These are phyloP conservation scores for Venturia aucupariae DNA, from an alignment of 2,329 filamentous ascomycete species.

Conservation along the genomic window DNA sequence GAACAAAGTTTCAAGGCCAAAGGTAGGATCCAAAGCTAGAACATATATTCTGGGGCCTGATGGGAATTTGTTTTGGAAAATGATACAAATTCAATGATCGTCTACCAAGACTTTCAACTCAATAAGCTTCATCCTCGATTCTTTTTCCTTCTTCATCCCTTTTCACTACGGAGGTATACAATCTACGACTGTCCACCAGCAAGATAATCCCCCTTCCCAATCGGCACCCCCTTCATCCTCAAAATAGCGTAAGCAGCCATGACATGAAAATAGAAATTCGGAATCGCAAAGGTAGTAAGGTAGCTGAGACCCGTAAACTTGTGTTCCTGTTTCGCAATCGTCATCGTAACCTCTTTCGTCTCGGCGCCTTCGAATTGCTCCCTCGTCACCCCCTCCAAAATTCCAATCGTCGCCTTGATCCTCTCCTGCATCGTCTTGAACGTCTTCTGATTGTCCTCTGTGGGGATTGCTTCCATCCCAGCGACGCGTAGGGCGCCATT, in stretches of 20 bases:
- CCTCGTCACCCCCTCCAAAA: constrained; percentile 36
- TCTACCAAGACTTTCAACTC: too few species aligned
- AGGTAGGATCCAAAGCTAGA: too few species aligned
- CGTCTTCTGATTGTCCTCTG: constrained; percentile 38
- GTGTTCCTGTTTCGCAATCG: constrained; percentile 23
- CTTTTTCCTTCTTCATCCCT: too few species aligned
- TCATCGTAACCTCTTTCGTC: constrained; percentile 25
- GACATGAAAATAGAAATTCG: constrained; percentile 58
- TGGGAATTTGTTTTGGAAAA: too few species aligned
- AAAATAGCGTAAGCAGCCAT: constrained; percentile 52
- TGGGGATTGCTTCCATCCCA: constrained; percentile 23
- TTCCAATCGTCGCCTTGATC: constrained; percentile 38
- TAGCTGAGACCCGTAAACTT: constrained; percentile 39
- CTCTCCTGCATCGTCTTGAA: constrained; percentile 41
- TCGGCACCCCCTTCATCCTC: constrained; percentile 49
- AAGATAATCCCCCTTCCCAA: constrained; percentile 53
- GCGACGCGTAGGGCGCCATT: constrained; percentile 31
- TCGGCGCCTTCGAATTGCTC: constrained; percentile 36
- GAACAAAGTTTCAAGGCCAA: too few species aligned
- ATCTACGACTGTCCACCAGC: not conserved
- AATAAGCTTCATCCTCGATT: too few species aligned
- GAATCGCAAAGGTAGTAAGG: constrained; percentile 40
- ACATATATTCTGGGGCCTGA: too few species aligned
- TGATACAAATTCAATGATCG: too few species aligned
- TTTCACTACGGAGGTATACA: too few species aligned